These are phyloP conservation scores for Salicornia ramosissima DNA, from an alignment of 148 eudicot genomes.

Conservation along the genomic window DNA sequence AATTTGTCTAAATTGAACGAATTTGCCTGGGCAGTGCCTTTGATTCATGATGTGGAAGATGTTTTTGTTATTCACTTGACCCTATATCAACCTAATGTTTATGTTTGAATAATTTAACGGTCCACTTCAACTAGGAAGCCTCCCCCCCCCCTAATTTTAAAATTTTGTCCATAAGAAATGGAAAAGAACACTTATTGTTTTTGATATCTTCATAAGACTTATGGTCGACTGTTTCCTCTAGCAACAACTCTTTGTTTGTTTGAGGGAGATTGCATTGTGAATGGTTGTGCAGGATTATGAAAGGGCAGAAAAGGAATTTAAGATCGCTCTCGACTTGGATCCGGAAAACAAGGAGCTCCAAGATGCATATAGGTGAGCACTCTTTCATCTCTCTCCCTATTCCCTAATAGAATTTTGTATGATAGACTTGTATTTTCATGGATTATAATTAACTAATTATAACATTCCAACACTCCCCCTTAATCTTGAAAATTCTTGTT, in stretches of 20 bases:
- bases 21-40: no score
- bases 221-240: background rate
- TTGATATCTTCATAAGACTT: background rate
- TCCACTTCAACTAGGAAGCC: background rate
- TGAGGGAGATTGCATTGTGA: background rate
- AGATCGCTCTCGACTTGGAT: constrained; percentile 14
- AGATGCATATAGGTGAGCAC: constrained; percentile 17
- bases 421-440: no score
- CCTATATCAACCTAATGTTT: background rate
- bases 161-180: no score
- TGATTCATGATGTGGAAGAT: no score
- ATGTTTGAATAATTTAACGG: background rate
- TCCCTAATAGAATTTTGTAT: no score
- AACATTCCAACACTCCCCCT: no score
- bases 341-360: constrained; percentile 20
- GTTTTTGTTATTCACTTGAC: no score
- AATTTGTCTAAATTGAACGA: no score
- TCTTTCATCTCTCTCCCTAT: no score
- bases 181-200: background rate
- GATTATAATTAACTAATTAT: no score
- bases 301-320: background rate
- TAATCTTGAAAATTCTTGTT: no score
- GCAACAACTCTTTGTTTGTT: background rate
- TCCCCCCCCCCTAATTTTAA: no score
- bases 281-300: background rate